These are phyloP conservation scores for Chrysoporthe cubensis DNA, from an alignment of 2,329 filamentous ascomycete genomes.

Conservation along the genomic window DNA sequence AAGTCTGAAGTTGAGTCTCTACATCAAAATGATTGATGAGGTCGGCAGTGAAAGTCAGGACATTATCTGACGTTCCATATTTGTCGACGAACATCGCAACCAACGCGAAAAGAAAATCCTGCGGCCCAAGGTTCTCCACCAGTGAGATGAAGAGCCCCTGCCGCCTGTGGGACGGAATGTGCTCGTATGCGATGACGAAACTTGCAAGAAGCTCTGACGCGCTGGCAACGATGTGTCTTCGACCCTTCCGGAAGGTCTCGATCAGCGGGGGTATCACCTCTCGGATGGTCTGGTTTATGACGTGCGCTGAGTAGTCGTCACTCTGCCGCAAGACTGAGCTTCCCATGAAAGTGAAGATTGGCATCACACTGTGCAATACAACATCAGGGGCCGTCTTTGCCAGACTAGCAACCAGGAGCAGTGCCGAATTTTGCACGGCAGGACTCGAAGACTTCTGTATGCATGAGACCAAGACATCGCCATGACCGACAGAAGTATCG, in stretches of 20 bases:
- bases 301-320: conserved; percentile 95
- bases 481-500: conserved; percentile 79
- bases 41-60: conserved; percentile 75
- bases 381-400: conserved; percentile 87
- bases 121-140: conserved; percentile 79
- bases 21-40: conserved; percentile 75
- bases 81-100: conserved; percentile 89
- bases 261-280: conserved; percentile 93
- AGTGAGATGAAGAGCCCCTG: conserved; percentile 83
- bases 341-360: conserved; percentile 98
- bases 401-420: conserved; percentile 84
- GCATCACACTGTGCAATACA: conserved; percentile 97
- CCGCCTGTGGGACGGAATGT: conserved; percentile 86
- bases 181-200: conserved; percentile 95
- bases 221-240: conserved; percentile 76
- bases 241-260: conserved; percentile 79
- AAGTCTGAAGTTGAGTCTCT: conserved; percentile 75
- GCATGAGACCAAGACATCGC: conserved; percentile 91
- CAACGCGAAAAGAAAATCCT: conserved; percentile 87
- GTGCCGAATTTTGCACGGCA: conserved; percentile 88
- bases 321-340: conserved; percentile 87
- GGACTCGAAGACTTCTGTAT: conserved; percentile 90
- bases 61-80: conserved; percentile 76
- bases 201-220: conserved; percentile 90
- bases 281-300: conserved; percentile 93